Evolutionary conservation across 352 stramenopile genomes (phyloP), one percentile per base, ranked within the genome.

Genomic region (Nothophytophthora sp.): DNA sequence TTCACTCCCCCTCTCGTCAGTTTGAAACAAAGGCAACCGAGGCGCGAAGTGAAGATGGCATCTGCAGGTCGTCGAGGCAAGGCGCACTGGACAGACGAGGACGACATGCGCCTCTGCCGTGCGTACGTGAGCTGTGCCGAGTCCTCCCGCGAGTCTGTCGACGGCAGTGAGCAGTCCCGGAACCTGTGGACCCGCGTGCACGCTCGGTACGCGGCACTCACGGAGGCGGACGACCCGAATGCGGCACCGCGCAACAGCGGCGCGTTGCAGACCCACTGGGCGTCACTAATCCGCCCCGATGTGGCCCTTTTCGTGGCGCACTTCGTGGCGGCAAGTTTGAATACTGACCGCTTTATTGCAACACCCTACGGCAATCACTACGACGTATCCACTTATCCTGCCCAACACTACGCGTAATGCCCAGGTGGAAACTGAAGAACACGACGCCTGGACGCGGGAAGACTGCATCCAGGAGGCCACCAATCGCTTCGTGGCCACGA

Each of bases 181-280:
- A 62, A 70, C 32, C 66, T 70, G 50, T 70, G 60, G 60, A 55
- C 40, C 11, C 60, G 60, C 11, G 55, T 70, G 45, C 27, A 46
- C 29, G 56, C 42, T 18, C 51, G 55, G 44, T 70, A 70, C 39
- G 34, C 46, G 30, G 15, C 30, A 25, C 39, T 70, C 8, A 38
- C 43, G 13, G 44, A 35, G 18, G 50, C 62, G 13, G 60, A 68
- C 11, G 59, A 65, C 19, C 55, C 60, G 23, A 23, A 0, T 15
- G 55, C 60, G 3, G 44, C 50, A 25, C 55, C 55, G 13, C 60
- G 60, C 27, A 56, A 56, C 33, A 47, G 45, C 1, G 56, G 60
- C 16, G 60, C 60, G 13, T 32, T 70, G 25, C 60, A 70, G 50
- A 70, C 60, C 13, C 60, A 70, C 35, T 70, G 55, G 60, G 63